Conservation (phyloP, 2,329 filamentous ascomycete genomes). For the Cladosporium sp. region DNA sequence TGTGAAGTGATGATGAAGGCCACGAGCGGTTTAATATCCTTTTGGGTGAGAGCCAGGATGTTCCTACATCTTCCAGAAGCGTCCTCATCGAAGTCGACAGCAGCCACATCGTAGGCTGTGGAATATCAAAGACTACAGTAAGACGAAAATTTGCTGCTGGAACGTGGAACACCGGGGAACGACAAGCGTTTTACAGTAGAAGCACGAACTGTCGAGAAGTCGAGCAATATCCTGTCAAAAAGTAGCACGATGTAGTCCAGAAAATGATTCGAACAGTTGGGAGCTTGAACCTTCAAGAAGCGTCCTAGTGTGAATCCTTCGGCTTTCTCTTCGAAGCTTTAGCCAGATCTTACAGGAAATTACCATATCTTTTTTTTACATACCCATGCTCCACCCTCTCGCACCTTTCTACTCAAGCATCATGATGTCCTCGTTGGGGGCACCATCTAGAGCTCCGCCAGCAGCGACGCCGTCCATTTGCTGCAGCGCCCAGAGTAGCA, state of each 20-base stretch:
- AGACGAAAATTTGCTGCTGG: background rate
- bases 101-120: background rate
- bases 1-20: background rate
- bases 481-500: slow-evolving; percentile 87
- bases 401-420: slow-evolving; percentile 7
- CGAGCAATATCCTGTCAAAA: background rate
- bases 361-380: background rate
- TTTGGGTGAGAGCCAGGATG: background rate
- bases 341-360: slow-evolving; percentile 12
- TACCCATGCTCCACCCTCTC: background rate
- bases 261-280: background rate
- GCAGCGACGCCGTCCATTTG: slow-evolving; percentile 76
- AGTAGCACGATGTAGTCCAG: background rate
- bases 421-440: slow-evolving; percentile 1
- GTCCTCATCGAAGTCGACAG: background rate
- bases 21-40: background rate
- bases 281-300: background rate
- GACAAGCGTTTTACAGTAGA: background rate
- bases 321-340: background rate
- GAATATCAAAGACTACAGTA: background rate
- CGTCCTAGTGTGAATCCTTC: background rate
- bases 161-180: too few species aligned
- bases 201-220: background rate
- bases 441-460: slow-evolving; percentile 7
- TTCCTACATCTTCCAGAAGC: background rate